phyloP scores from a whole-genome alignment of 2,329 filamentous ascomycete genomes.

The Calonectria ilicicola region DNA sequence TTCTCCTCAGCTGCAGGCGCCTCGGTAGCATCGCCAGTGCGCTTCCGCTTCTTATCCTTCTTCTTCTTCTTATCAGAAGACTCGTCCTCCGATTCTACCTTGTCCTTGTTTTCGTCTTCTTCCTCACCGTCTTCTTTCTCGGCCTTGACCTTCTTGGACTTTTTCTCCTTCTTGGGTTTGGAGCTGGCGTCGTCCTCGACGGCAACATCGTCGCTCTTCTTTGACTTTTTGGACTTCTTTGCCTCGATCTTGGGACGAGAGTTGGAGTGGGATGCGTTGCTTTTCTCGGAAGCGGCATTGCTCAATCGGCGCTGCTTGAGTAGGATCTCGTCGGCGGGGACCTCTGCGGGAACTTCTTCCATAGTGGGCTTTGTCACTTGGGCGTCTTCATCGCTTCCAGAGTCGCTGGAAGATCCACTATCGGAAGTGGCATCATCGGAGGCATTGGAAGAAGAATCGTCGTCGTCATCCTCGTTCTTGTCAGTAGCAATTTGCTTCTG shows the following conservation, averaged over 20 bases:
- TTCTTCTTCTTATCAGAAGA: conserved; percentile 41
- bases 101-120: neutral
- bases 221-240: conserved; percentile 36
- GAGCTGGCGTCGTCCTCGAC: conserved; percentile 32
- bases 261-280: conserved; percentile 38
- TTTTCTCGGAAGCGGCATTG: too few relatives aligned
- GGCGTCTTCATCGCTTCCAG: conserved; percentile 40
- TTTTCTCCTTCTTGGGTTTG: conserved; percentile 44
- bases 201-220: conserved; percentile 23
- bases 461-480: conserved; percentile 26
- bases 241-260: conserved; percentile 30
- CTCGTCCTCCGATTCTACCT: conserved; percentile 28
- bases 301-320: conserved; percentile 48
- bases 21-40: conserved; percentile 40
- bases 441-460: conserved; percentile 30
- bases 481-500: neutral
- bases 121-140: conserved; percentile 34
- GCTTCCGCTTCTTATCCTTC: conserved; percentile 53
- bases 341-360: conserved; percentile 34
- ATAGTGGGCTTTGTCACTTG: conserved; percentile 32
- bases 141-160: conserved; percentile 28
- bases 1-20: conserved; percentile 27
- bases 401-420: conserved; percentile 31
- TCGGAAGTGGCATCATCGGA: conserved; percentile 38
- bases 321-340: conserved; percentile 46